Base-by-base conservation (phyloP, 495 filamentous ascomycete genomes). In the Penicillium paradoxum region DNA sequence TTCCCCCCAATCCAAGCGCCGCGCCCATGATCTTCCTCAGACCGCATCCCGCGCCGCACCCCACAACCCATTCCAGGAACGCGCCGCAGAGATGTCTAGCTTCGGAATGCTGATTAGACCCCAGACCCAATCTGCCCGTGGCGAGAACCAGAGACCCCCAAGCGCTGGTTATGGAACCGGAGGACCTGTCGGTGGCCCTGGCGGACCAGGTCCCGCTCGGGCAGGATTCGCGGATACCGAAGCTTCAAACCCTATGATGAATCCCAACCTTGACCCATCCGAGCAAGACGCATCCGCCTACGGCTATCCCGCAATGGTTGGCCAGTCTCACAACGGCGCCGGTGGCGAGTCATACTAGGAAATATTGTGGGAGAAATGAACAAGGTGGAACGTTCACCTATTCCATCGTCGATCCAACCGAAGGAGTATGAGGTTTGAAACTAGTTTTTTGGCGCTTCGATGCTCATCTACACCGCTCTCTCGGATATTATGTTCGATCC, bases 51-150 rank as follows among this genome's bases (percentile, higher is more conserved):
- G 24, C 24, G 24, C 24, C 24, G 3, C 24, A 27, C 7, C n/a
- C 5, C 14, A 37, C 1, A 36, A n/a, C n/a, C 24, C 33, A 36
- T 37, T n/a, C 34, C 34, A 37, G 11, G 34, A 37, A 14, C 34
- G 34, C 11, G 14, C 13, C n/a, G 8, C 5, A 17, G 6, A 6
- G 9, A 15, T 17, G n/a, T 11, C 14, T 17, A 17, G 4, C 5
- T 15, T 15, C 4, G 6, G 3, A 15, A 37, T 37, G 34, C 34
- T 37, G 34, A 37, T 11, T 15, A 37, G n/a, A 17, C 14, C n/a
- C 0, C 34, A 37, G 83, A 86, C 86, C 33, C 87, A 90, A 74
- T 86, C 87, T 29, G 85, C 87, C 59, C 77, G 87, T 60, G 83
- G 84, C 44, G 88, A 91, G 32, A 84, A 82, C 63, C 84, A 86